Conservation (phyloP, 1,284 basidiomycete species). For the Apiotrichum siamense region DNA sequence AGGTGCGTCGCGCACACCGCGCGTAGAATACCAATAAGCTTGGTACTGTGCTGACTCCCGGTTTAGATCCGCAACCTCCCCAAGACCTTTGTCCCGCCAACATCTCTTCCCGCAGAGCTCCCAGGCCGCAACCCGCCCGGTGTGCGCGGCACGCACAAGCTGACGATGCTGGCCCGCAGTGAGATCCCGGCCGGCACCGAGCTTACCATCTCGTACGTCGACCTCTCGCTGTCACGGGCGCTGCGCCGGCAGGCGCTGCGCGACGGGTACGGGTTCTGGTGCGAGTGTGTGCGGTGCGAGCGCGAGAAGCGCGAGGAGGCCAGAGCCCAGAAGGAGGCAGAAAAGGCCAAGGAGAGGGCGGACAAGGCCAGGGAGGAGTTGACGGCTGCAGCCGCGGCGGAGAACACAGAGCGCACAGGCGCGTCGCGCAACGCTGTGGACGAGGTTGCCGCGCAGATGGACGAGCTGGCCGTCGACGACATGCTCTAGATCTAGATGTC, state of each 20-base stretch:
- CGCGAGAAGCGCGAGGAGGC: conserved; percentile 19
- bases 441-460: conserved; percentile 3
- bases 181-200: conserved; percentile 68
- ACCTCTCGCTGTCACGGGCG: conserved; percentile 56
- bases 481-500: conserved; percentile 5
- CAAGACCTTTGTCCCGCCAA: conserved; percentile 50
- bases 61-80: conserved; percentile 43
- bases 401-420: neutral
- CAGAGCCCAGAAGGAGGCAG: conserved; percentile 34
- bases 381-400: neutral
- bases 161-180: conserved; percentile 58
- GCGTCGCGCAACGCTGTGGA: neutral
- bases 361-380: conserved; percentile 32
- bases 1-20: no score
- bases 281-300: conserved; percentile 62
- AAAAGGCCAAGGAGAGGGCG: conserved; percentile 40
- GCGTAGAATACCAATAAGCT: no score
- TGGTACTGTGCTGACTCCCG: no score
- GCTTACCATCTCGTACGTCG: conserved; percentile 65
- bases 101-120: conserved; percentile 56
- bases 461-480: conserved; percentile 13
- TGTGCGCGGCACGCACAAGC: conserved; percentile 34
- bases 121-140: conserved; percentile 50
- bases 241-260: conserved; percentile 58
- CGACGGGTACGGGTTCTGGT: conserved; percentile 70